phyloP scores from a whole-genome alignment of 1,139 yeast genomes.

The Suhomyces bribrorum region DNA sequence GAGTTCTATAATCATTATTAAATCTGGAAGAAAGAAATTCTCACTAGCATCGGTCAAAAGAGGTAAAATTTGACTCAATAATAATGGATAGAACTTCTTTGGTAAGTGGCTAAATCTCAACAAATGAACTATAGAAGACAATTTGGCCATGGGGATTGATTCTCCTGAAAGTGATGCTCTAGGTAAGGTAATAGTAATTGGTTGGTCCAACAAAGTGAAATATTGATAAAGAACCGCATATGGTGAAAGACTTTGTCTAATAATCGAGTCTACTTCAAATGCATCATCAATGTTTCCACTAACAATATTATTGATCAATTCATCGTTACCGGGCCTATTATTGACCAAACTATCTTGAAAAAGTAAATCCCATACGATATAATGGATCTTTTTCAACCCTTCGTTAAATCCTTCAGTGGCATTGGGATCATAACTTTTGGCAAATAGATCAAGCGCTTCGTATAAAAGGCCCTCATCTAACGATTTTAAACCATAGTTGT shows the following conservation, averaged over 20 bases:
- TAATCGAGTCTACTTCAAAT: slow-evolving; percentile 51
- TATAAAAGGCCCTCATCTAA: slow-evolving; percentile 49
- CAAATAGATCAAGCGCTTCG: slow-evolving; percentile 70
- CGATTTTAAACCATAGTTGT: slow-evolving; percentile 42
- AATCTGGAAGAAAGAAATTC: slow-evolving; percentile 42
- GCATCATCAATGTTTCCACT: slow-evolving; percentile 35
- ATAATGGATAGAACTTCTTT: slow-evolving; percentile 51
- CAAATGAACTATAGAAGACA: slow-evolving; percentile 50
- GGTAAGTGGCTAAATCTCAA: slow-evolving; percentile 70
- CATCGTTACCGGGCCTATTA: slow-evolving; percentile 56
- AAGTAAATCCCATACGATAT: slow-evolving; percentile 45
- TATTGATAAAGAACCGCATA: slow-evolving; percentile 65
- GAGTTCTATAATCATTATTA: slow-evolving; percentile 49
- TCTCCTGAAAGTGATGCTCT: slow-evolving; percentile 5
- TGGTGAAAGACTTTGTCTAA: slow-evolving; percentile 70
- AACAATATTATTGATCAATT: slow-evolving; percentile 55
- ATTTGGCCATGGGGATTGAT: slow-evolving; percentile 21
- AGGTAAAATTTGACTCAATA: slow-evolving; percentile 52
- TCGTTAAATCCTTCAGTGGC: slow-evolving; percentile 19
- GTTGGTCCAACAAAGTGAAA: slow-evolving; percentile 32
- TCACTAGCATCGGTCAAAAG: slow-evolving; percentile 32
- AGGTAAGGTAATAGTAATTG: slow-evolving; percentile 16
- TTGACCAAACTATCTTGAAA: slow-evolving; percentile 64
- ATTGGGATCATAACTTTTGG: slow-evolving; percentile 59
- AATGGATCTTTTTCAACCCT: slow-evolving; percentile 42